Base-by-base conservation (phyloP, 2,329 filamentous ascomycete genomes). In the Aphanocladium album region DNA sequence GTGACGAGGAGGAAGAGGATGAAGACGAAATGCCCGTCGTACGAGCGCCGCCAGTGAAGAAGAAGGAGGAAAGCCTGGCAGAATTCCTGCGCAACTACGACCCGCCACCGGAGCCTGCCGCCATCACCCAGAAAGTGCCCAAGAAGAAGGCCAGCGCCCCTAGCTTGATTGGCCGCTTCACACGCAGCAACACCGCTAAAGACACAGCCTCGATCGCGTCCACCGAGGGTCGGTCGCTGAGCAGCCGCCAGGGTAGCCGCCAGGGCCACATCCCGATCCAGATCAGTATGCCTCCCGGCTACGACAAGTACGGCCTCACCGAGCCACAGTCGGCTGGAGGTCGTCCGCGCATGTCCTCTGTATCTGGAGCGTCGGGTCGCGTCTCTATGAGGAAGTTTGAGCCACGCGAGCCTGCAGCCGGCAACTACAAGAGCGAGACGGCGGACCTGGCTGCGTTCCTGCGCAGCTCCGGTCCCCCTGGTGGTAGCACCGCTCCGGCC, bases 381-480 rank as follows among this genome's bases (percentile, higher is more conserved):
- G 77, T 80, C 12, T 76, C 79, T 1, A 83, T 81, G 79, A 87
- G 82, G 73, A 82, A 74, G 66, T 87, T 81, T 67, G 82, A 85
- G 69, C 79, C 83, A 2, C 78, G 83, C 50, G 83, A 85, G 5
- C 74, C 82, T 3, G 73, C 76, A 5, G 54, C 25, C 25, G 30
- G 41, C 39, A 72, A 71, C 7, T 74, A 73, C n/a, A 72, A 72
- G 47, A 89, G 74, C n/a, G 73, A 76, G 50, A 91, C 88, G 2
- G 81, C 83, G 19, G 89, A 91, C 55, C 74, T 93, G 49, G 89
- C 90, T 0, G 84, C 86, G 56, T 93, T 93, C 71, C 75, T 95
- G 35, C 83, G 82, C 57, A 85, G 85, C 67, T 89, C 88, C 16
- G 86, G 80, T 37, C 89, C 89, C 3, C 86, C 87, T 1, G 78